These are phyloP conservation scores for Botrytis aclada DNA, from an alignment of 2,329 filamentous ascomycete genomes.

Conservation along the genomic window DNA sequence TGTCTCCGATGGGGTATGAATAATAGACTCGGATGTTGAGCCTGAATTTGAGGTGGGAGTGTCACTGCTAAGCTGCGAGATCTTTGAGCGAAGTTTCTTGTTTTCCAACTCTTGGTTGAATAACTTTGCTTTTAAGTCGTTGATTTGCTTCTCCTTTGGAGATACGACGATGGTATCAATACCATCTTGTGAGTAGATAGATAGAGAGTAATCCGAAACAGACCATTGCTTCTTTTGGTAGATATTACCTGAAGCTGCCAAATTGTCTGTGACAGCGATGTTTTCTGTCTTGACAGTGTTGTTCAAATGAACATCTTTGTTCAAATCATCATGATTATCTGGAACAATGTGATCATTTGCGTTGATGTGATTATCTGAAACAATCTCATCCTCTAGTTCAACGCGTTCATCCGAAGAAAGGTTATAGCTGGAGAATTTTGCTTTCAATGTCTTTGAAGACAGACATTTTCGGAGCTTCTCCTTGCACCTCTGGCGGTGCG, in stretches of 20 bases:
- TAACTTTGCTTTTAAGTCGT: not conserved
- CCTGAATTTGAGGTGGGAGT: not conserved
- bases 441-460: slow-evolving; percentile 1
- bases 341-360: not conserved
- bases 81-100: not conserved
- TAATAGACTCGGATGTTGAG: not conserved
- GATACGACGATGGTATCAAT: not conserved
- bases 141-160: not conserved
- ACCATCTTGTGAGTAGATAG: slow-evolving; percentile 5
- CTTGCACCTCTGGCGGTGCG: not conserved
- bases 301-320: not conserved
- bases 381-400: not conserved
- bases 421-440: not conserved
- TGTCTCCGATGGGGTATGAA: not conserved
- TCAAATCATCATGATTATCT: not conserved
- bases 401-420: not conserved
- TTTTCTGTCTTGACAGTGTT: not conserved
- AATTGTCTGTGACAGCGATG: not conserved
- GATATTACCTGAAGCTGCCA: not conserved
- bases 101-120: not conserved
- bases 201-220: not conserved
- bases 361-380: not conserved
- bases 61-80: not conserved
- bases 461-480: not conserved
- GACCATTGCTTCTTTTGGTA: not conserved